phyloP scores from a whole-genome alignment of 176 grass and related monocot species.

The Oryza officinalis region DNA sequence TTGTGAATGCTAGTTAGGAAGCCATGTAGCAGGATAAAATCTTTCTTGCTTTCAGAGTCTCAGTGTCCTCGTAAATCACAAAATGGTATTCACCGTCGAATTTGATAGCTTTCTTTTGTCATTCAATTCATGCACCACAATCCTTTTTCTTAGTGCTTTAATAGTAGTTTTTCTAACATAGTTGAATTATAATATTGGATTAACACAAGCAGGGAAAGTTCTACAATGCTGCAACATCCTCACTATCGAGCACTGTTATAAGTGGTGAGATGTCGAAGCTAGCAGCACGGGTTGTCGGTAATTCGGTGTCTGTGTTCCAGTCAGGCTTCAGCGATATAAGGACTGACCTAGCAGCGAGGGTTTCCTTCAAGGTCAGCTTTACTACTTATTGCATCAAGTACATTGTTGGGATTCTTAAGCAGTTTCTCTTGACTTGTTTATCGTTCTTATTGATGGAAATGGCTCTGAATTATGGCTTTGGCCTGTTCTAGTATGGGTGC shows the following conservation, averaged over 20 bases:
- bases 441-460: background rate
- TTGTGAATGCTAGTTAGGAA: background rate
- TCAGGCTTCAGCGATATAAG: constrained; percentile 66
- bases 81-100: background rate
- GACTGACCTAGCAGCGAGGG: constrained; percentile 68
- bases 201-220: constrained; percentile 60
- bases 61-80: background rate
- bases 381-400: background rate
- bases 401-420: background rate
- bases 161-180: background rate
- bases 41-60: background rate
- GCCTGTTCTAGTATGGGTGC: constrained; percentile 73
- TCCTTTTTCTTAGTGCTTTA: background rate
- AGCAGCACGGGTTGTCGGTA: constrained; percentile 44
- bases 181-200: background rate
- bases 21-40: background rate
- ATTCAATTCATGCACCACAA: background rate
- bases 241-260: constrained; percentile 45
- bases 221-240: constrained; percentile 64
- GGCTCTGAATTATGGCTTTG: background rate
- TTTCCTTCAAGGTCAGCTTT: constrained; percentile 71
- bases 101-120: background rate
- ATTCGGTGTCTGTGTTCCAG: constrained; percentile 60
- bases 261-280: constrained; percentile 60
- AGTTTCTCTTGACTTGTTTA: background rate